Conservation (phyloP, 2,329 filamentous ascomycete species). For the Truncatella angustata region DNA sequence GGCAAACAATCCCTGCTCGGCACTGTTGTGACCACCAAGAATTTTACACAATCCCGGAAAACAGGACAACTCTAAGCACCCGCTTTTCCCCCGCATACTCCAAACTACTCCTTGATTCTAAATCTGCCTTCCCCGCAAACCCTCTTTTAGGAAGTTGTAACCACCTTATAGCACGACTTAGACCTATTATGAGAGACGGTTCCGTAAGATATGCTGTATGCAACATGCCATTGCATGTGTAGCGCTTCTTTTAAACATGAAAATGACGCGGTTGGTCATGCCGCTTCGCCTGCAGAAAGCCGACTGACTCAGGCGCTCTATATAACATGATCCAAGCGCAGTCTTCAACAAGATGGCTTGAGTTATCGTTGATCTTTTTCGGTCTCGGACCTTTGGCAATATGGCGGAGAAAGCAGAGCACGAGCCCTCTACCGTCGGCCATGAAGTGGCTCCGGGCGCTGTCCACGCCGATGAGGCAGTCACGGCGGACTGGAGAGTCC, state of each 20-base stretch:
- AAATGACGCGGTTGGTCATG: neutral
- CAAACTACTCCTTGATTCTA: neutral
- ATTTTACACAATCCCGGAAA: too few relatives aligned
- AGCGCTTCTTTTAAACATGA: too few relatives aligned
- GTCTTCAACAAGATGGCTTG: neutral
- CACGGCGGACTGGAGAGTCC: constrained; percentile 11
- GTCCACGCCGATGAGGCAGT: constrained; percentile 7
- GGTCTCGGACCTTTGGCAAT: neutral
- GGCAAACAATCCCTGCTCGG: too few relatives aligned
- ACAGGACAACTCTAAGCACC: constrained; percentile 2
- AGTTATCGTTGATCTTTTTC: neutral
- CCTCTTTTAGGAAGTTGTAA: constrained; percentile 3
- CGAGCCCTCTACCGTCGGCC: neutral
- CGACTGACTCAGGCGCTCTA: neutral
- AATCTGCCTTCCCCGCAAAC: neutral
- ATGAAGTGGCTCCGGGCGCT: neutral
- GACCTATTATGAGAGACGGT: neutral
- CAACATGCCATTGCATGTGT: neutral
- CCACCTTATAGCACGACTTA: neutral
- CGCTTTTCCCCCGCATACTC: constrained; percentile 1
- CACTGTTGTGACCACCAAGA: too few relatives aligned
- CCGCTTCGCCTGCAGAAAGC: neutral
- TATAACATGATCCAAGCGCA: neutral
- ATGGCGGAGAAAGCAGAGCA: constrained; percentile 3
- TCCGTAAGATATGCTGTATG: neutral